These are phyloP conservation scores for Colletotrichum tofieldiae DNA, from an alignment of 2,329 filamentous ascomycete genomes.

Conservation along the genomic window DNA sequence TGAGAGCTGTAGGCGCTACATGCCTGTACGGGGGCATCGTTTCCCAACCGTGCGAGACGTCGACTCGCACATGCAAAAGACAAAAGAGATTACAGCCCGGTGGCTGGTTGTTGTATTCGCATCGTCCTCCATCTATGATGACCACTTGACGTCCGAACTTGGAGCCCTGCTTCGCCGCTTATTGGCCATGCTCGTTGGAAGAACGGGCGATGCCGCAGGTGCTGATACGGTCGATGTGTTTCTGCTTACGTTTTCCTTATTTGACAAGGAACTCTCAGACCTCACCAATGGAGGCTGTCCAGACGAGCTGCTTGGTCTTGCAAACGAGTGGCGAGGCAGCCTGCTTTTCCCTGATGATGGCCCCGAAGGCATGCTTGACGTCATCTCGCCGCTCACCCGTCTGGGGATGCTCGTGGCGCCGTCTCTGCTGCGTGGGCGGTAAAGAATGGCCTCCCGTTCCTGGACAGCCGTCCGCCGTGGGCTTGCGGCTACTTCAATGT, in stretches of 20 bases:
- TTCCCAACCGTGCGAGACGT: conserved; percentile 13
- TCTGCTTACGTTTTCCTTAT: conserved; percentile 55
- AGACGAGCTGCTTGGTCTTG: conserved; percentile 45
- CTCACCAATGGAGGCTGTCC: conserved; percentile 51
- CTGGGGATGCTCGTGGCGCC: conserved; percentile 60
- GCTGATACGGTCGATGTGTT: conserved; percentile 41
- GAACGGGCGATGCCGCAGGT: conserved; percentile 38
- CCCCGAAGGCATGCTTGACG: conserved; percentile 40
- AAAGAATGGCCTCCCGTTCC: conserved; percentile 59
- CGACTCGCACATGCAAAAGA: conserved; percentile 32
- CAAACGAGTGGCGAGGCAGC: conserved; percentile 55
- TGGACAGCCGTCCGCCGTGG: conserved; percentile 57
- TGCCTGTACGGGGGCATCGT: background rate
- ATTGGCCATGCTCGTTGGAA: conserved; percentile 33
- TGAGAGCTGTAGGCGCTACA: background rate
- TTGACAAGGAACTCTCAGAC: conserved; percentile 58
- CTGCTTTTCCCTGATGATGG: conserved; percentile 53
- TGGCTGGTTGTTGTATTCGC: background rate
- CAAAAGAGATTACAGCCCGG: conserved; percentile 19
- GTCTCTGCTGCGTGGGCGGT: conserved; percentile 60
- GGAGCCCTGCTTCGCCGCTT: conserved; percentile 44
- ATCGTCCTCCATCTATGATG: conserved; percentile 17
- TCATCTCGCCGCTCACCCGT: conserved; percentile 59
- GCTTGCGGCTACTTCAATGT: conserved; percentile 69
- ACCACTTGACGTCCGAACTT: conserved; percentile 44